phyloP scores from a whole-genome alignment of 805 yeast species.

The Scheffersomyces ergatensis region DNA sequence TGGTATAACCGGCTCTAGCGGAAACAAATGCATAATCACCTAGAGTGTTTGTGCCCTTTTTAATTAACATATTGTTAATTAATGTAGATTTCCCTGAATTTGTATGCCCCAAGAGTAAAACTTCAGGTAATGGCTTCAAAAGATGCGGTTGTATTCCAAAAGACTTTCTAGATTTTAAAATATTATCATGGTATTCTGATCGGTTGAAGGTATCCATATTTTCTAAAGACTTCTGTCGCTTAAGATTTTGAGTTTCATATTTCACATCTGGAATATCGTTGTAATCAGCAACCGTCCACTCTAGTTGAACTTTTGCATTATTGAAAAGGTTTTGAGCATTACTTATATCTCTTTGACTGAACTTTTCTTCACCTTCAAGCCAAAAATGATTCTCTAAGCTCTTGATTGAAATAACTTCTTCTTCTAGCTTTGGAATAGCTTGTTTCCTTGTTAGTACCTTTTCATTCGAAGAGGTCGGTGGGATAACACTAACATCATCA shows the following conservation, averaged over 20 bases:
- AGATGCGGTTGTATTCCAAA: conserved; percentile 33
- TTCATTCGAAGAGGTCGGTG: no score
- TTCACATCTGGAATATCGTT: conserved; percentile 58
- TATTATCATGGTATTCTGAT: conserved; percentile 16
- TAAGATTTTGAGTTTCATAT: conserved; percentile 18
- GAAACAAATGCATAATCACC: conserved; percentile 49
- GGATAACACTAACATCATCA: no score
- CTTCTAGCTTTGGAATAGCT: neutral
- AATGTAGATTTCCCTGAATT: conserved; percentile 86
- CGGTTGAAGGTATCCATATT: conserved; percentile 21
- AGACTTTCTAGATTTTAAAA: conserved; percentile 17
- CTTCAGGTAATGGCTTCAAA: conserved; percentile 57
- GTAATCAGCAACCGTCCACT: conserved; percentile 59
- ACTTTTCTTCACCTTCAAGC: conserved; percentile 1
- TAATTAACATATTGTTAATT: conserved; percentile 57
- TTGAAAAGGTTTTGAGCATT: conserved; percentile 39
- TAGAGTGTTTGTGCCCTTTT: conserved; percentile 23
- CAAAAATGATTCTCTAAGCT: neutral
- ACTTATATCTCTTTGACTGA: conserved; percentile 12
- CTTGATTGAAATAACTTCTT: neutral
- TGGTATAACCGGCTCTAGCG: conserved; percentile 54
- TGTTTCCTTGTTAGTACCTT: neutral
- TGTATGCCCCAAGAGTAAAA: conserved; percentile 74
- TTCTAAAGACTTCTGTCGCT: conserved; percentile 13
- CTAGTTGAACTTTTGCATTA: conserved; percentile 43